Conservation (phyloP, 73 alveolate species). For the Uronychia binucleata region DNA sequence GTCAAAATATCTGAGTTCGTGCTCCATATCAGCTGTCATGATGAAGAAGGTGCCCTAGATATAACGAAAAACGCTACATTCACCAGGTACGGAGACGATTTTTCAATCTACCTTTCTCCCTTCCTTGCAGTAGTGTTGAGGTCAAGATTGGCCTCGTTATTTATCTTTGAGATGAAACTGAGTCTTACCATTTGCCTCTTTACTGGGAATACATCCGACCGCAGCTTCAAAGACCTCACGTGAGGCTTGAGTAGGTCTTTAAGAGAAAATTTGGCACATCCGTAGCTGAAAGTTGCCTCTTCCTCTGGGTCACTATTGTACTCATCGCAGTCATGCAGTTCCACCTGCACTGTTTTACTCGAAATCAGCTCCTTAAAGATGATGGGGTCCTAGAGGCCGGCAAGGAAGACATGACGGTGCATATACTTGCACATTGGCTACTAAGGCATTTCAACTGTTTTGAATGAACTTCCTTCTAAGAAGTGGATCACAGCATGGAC, state of each 20-base stretch:
- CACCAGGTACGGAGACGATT: slow-evolving; percentile 57
- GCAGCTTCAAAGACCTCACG: slow-evolving; percentile 40
- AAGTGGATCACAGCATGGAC: slow-evolving; percentile 42
- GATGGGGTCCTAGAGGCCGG: slow-evolving; percentile 55
- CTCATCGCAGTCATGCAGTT: slow-evolving; percentile 72
- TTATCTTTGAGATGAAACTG: slow-evolving; percentile 1
- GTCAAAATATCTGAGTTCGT: slow-evolving; percentile 39
- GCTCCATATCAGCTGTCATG: slow-evolving; percentile 44
- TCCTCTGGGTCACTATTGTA: slow-evolving; percentile 29
- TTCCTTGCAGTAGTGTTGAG: slow-evolving; percentile 69
- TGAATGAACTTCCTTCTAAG: slow-evolving; percentile 46
- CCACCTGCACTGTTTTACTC: slow-evolving; percentile 44
- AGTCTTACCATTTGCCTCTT: slow-evolving; percentile 18
- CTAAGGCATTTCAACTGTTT: slow-evolving; percentile 50
- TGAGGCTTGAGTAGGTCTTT: slow-evolving; percentile 58
- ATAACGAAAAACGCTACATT: slow-evolving; percentile 41
- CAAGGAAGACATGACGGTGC: slow-evolving; percentile 63
- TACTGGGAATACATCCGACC: slow-evolving; percentile 68
- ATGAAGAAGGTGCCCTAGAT: slow-evolving; percentile 45
- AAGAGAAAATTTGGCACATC: slow-evolving; percentile 56
- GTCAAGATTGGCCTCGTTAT: slow-evolving; percentile 54
- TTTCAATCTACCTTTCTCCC: slow-evolving; percentile 55
- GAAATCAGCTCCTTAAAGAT: slow-evolving; percentile 40
- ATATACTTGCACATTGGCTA: slow-evolving; percentile 36
- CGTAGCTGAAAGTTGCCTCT: slow-evolving; percentile 42